Conservation (phyloP, 306 rosid genomes). For the Gleditsia sinensis region DNA sequence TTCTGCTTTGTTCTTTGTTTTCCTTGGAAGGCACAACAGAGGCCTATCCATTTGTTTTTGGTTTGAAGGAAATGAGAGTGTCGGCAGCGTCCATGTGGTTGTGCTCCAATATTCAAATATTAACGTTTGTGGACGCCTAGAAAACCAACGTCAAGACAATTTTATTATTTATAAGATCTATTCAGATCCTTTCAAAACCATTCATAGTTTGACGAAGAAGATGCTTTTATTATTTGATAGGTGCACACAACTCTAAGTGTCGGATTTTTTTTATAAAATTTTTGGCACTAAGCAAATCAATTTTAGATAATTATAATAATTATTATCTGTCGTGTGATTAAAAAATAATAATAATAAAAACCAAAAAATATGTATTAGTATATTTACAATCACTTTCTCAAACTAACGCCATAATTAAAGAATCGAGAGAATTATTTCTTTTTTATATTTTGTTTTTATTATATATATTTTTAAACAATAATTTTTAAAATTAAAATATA, state of each 20-base stretch:
- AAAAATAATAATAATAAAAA: too few species aligned
- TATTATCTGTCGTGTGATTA: too few species aligned
- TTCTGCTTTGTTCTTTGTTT: conserved; percentile 5
- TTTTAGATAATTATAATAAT: too few species aligned
- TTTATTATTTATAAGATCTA: neutral
- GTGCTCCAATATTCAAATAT: neutral
- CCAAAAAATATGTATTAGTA: too few species aligned
- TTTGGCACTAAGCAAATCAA: neutral
- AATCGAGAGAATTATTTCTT: too few species aligned
- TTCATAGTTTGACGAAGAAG: neutral
- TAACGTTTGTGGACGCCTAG: neutral
- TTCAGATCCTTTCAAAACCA: neutral
- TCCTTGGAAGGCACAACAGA: neutral
- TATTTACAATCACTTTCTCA: too few species aligned
- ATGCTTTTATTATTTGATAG: neutral
- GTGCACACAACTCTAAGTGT: neutral
- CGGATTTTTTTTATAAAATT: neutral
- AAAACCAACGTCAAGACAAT: neutral
- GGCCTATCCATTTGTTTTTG: neutral
- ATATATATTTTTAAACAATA: too few species aligned
- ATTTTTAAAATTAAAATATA: too few species aligned
- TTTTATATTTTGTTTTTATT: too few species aligned
- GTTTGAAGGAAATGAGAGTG: neutral
- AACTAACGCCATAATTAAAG: too few species aligned
- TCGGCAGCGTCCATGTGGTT: conserved; percentile 8